Percentiles rank a stretch among this genome's conserved stretches.
phyloP scores from a whole-genome alignment of 1,284 basidiomycete species.

The Cryptococcus sp. region DNA sequence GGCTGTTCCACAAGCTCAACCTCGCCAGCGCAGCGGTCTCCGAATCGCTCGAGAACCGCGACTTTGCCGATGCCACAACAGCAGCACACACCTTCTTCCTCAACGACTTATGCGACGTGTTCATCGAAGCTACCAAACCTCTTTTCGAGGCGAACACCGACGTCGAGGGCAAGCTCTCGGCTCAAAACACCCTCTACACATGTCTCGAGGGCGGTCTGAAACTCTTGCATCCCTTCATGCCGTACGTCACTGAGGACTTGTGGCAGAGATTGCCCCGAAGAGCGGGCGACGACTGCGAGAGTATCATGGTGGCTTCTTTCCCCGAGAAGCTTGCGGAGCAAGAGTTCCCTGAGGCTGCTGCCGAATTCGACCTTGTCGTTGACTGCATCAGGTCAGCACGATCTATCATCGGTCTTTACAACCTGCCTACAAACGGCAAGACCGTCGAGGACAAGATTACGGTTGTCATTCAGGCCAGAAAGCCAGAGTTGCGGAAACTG shows the following conservation, averaged over 20 bases:
- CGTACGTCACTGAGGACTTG: constrained; percentile 96
- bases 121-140: constrained; percentile 98
- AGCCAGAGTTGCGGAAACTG: constrained; percentile 64
- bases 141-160: constrained; percentile 80
- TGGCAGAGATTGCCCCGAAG: constrained; percentile 94
- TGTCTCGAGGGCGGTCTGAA: constrained; percentile 88
- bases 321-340: constrained; percentile 64
- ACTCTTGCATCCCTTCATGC: constrained; percentile 97
- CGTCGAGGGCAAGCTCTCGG: constrained; percentile 67
- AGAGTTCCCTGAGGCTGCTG: constrained; percentile 72
- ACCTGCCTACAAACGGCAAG: constrained; percentile 74
- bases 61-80: constrained; percentile 89
- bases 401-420: constrained; percentile 87
- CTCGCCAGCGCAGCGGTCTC: constrained; percentile 76
- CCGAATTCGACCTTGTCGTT: constrained; percentile 85
- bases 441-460: constrained; percentile 53
- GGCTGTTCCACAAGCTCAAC: constrained; percentile 95
- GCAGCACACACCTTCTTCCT: constrained; percentile 94
- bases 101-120: constrained; percentile 97
- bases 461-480: constrained; percentile 80
- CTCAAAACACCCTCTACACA: constrained; percentile 95
- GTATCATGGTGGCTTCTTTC: constrained; percentile 86
- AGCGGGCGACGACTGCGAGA: constrained; percentile 75
- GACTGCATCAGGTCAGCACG: constrained; percentile 75
- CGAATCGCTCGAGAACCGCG: constrained; percentile 71